Percentiles rank a stretch among this genome's conserved stretches.
These are phyloP conservation scores for Thalassiosira hispida DNA, from an alignment of 352 stramenopile genomes.

Conservation along the genomic window DNA sequence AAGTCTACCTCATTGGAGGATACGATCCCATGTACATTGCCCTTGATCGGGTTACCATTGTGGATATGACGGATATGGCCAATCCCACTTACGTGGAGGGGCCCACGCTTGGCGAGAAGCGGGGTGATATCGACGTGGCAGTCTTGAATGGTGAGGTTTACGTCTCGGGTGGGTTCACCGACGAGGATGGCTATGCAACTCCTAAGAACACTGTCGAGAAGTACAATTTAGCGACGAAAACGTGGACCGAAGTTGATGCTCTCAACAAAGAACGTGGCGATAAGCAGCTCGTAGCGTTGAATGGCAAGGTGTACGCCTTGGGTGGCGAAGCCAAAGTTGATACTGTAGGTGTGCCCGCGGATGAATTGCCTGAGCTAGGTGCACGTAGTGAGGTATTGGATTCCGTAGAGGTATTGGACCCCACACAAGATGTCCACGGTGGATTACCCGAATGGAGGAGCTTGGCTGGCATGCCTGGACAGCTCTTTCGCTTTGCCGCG, in stretches of 20 bases:
- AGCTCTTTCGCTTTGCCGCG: conserved; percentile 69
- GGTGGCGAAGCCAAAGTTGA: conserved; percentile 67
- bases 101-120: conserved; percentile 25
- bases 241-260: conserved; percentile 48
- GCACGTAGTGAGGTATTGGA: conserved; percentile 56
- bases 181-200: conserved; percentile 54
- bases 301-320: conserved; percentile 66
- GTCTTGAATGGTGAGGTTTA: conserved; percentile 33
- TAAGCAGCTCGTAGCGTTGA: conserved; percentile 54
- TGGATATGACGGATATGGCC: conserved; percentile 12
- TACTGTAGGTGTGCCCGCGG: conserved; percentile 23
- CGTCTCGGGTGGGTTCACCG: conserved; percentile 64
- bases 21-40: conserved; percentile 62
- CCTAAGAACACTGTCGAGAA: conserved; percentile 51
- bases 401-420: conserved; percentile 59
- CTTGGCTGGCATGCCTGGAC: conserved; percentile 45
- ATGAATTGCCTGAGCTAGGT: conserved; percentile 22
- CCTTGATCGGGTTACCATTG: conserved; percentile 27
- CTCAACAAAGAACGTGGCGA: conserved; percentile 59
- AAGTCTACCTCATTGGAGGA: conserved; percentile 63
- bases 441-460: conserved; percentile 45
- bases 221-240: conserved; percentile 34
- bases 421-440: not conserved
- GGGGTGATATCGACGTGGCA: conserved; percentile 64
- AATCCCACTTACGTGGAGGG: conserved; percentile 22